Conservation (phyloP, 208 protist species). For the Acanthamoeba polyphaga region DNA sequence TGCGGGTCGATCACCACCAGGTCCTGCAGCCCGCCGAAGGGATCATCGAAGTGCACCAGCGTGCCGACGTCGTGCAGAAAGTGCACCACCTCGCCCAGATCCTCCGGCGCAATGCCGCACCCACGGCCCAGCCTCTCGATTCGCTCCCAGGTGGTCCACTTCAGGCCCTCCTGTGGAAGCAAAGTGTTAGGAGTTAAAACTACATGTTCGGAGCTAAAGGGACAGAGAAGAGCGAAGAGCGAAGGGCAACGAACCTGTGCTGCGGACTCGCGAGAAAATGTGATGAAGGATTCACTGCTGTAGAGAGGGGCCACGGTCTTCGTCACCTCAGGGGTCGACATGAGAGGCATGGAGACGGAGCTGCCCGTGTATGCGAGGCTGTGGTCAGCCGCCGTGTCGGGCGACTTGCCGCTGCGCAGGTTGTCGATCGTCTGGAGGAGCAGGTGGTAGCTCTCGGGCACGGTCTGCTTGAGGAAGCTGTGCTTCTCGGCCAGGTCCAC, state of each 20-base stretch:
- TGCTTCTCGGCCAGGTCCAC: slow-evolving; percentile 55
- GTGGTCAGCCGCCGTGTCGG: not conserved
- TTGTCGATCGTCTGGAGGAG: slow-evolving; percentile 44
- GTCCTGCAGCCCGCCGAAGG: slow-evolving; percentile 47
- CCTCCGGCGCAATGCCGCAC: not conserved
- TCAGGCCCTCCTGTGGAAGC: not conserved
- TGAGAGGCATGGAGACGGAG: not conserved
- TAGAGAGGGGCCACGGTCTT: not conserved
- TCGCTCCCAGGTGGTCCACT: slow-evolving; percentile 23
- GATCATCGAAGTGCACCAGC: slow-evolving; percentile 53
- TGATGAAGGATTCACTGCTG: not conserved
- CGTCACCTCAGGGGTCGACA: not conserved
- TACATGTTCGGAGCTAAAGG: not conserved
- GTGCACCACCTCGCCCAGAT: slow-evolving; percentile 31
- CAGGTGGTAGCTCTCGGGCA: slow-evolving; percentile 64
- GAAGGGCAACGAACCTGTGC: not conserved
- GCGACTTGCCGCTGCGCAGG: slow-evolving; percentile 49
- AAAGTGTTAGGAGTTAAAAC: not conserved
- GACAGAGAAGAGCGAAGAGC: not conserved
- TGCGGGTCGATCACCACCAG: slow-evolving; percentile 62
- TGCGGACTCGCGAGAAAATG: not conserved
- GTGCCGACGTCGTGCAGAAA: slow-evolving; percentile 66
- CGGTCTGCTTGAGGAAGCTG: slow-evolving; percentile 60
- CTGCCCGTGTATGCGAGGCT: not conserved
- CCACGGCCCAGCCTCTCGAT: slow-evolving; percentile 7